Evolutionary conservation across 768 basidiomycete genomes (phyloP).

Genomic region (Hemileccinum impolitum): DNA sequence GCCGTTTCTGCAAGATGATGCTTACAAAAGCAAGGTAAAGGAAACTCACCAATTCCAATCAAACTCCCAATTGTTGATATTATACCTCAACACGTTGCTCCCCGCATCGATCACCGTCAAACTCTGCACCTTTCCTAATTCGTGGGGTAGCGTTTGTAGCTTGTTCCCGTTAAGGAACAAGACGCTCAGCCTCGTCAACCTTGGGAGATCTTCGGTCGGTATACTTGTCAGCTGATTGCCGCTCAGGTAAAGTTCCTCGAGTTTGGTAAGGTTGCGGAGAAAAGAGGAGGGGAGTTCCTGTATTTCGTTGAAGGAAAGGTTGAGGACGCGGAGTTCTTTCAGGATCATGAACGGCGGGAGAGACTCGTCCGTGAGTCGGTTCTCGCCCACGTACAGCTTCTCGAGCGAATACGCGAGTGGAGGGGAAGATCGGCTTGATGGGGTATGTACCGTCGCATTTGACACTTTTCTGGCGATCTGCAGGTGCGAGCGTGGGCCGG

Average conservation of each 20-base stretch:
- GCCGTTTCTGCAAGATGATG: neutral
- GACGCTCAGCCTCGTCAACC: constrained; percentile 61
- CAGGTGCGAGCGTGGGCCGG: constrained; percentile 13
- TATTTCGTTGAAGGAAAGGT: constrained; percentile 93
- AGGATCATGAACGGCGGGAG: constrained; percentile 73
- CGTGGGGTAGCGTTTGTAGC: constrained; percentile 87
- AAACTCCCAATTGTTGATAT: constrained; percentile 97
- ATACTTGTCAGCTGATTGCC: constrained; percentile 92
- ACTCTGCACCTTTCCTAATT: constrained; percentile 77
- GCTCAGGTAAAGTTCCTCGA: constrained; percentile 89
- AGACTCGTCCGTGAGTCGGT: constrained; percentile 75
- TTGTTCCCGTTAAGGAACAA: constrained; percentile 93
- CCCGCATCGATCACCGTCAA: constrained; percentile 88
- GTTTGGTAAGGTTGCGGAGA: constrained; percentile 61
- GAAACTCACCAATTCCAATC: constrained; percentile 94
- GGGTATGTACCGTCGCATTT: constrained; percentile 28
- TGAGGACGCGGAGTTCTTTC: constrained; percentile 75
- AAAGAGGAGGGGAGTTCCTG: constrained; percentile 81
- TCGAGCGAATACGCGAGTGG: constrained; percentile 71
- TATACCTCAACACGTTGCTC: constrained; percentile 92
- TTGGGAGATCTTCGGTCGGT: constrained; percentile 84
- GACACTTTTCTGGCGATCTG: constrained; percentile 35
- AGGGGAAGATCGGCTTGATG: constrained; percentile 36
- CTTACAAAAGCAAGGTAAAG: neutral
- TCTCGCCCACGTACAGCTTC: constrained; percentile 86